These are phyloP conservation scores for Elaphomyces granulatus DNA, from an alignment of 495 filamentous ascomycete species.

Conservation along the genomic window DNA sequence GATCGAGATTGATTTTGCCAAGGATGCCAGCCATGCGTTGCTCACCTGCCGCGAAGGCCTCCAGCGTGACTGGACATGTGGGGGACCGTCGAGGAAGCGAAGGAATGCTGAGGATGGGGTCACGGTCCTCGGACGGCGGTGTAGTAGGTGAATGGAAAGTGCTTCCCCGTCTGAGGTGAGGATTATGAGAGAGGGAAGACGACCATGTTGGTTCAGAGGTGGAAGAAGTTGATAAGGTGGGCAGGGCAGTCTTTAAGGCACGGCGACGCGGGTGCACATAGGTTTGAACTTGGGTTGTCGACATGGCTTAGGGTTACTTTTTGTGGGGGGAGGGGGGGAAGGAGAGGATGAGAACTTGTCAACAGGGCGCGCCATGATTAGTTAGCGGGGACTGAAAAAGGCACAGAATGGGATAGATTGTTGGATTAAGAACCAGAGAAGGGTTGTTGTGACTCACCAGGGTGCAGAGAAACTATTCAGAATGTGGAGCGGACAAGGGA, in stretches of 20 bases:
- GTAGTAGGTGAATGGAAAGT: conserved; percentile 37
- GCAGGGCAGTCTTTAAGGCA: conserved; percentile 18
- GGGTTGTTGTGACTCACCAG: no score
- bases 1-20: conserved; percentile 26
- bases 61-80: conserved; percentile 30
- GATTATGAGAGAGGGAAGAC: conserved; percentile 7
- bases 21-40: conserved; percentile 35
- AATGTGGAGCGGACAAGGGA: no score
- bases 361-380: no score
- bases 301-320: no score
- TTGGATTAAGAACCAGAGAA: no score
- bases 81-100: conserved; percentile 36
- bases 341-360: no score
- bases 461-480: no score
- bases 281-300: conserved; percentile 10
- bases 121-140: conserved; percentile 25
- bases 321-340: no score
- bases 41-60: conserved; percentile 33
- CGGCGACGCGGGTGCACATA: conserved; percentile 25
- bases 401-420: no score
- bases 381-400: no score
- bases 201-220: background rate
- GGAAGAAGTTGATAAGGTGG: conserved; percentile 15
- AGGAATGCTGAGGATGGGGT: conserved; percentile 30
- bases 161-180: conserved; percentile 33